Evolutionary conservation across 768 basidiomycete genomes (phyloP), one percentile per base, ranked within the genome.

Genomic region (Pleurotus platypus): DNA sequence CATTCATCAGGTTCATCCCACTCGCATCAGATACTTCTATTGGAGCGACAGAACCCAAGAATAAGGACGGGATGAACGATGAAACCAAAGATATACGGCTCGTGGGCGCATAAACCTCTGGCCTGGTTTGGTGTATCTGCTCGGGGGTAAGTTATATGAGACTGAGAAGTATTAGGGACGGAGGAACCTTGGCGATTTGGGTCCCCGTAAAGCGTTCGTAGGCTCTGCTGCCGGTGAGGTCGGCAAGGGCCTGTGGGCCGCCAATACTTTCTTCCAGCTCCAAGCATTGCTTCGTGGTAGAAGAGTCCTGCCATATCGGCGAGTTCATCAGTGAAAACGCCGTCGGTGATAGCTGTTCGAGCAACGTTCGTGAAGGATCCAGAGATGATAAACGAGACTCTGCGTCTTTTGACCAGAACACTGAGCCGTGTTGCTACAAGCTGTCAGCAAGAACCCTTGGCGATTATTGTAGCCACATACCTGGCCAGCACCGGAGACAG

Each of bases 241-340:
- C 83, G 7, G 92, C 86, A 6, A 95, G 75, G 4, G 70, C 80
- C 58, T 89, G 87, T 0, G 87, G 70, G 4, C 90, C 90, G 38
- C 91, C 91, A 8, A 89, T 72, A 38, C 75, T 77, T 0, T 74
- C 77, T 64, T 93, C 89, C 43, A 94, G 72, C 57, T 76, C 79
- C 56, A 73, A 72, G 65, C 92, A 94, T 62, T 94, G 90, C 43
- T 72, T 70, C 0, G 84, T 86, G 0, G 92, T 94, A 0, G 90
- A 92, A 1, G 90, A 91, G 69, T 94, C 93, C 68, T 94, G 92
- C 92, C 93, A 95, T 65, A 94, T 94, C 8, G 92, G 91, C 3
- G 87, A 81, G 60, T 78, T 78, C 1, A 75, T 75, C 11, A 84
- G 70, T 5, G 90, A 84, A 68, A 94, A 92, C 2, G 90, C 90